Conservation (phyloP, 129 eudicot genomes). For the Dittrichia graveolens region DNA sequence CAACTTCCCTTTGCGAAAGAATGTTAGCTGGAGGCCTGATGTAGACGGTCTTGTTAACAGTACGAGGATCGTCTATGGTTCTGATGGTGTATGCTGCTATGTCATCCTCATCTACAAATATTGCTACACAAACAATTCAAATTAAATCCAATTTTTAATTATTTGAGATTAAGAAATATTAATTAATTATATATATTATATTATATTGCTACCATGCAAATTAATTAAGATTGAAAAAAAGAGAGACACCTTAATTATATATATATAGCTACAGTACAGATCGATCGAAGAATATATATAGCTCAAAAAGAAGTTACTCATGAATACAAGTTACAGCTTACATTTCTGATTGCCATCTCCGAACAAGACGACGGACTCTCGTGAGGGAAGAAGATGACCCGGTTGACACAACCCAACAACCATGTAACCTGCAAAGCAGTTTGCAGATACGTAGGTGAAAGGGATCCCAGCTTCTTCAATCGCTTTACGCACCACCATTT, state of each 20-base stretch:
- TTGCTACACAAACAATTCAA: conserved; percentile 28
- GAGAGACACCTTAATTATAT: background rate
- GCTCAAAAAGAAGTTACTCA: too few relatives aligned
- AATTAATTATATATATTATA: too few relatives aligned
- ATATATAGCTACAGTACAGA: too few relatives aligned
- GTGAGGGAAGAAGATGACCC: conserved; percentile 51
- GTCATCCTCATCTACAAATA: conserved; percentile 60
- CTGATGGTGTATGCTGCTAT: conserved; percentile 49
- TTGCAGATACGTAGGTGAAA: conserved; percentile 45
- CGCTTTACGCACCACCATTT: conserved; percentile 51
- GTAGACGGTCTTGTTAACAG: conserved; percentile 49
- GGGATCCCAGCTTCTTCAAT: conserved; percentile 51
- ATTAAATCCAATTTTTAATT: too few relatives aligned
- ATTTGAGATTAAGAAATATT: too few relatives aligned
- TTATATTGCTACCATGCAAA: too few relatives aligned
- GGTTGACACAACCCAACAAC: conserved; percentile 58
- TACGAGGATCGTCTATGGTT: conserved; percentile 49
- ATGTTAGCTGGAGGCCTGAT: conserved; percentile 49
- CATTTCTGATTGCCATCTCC: conserved; percentile 65
- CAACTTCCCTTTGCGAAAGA: conserved; percentile 45
- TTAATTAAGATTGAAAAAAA: too few relatives aligned
- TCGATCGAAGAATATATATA: background rate
- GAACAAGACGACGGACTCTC: conserved; percentile 40
- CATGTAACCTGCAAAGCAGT: conserved; percentile 55
- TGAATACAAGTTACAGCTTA: too few relatives aligned